These are phyloP conservation scores for Phytophthora quininea DNA, from an alignment of 352 stramenopile genomes.

Conservation along the genomic window DNA sequence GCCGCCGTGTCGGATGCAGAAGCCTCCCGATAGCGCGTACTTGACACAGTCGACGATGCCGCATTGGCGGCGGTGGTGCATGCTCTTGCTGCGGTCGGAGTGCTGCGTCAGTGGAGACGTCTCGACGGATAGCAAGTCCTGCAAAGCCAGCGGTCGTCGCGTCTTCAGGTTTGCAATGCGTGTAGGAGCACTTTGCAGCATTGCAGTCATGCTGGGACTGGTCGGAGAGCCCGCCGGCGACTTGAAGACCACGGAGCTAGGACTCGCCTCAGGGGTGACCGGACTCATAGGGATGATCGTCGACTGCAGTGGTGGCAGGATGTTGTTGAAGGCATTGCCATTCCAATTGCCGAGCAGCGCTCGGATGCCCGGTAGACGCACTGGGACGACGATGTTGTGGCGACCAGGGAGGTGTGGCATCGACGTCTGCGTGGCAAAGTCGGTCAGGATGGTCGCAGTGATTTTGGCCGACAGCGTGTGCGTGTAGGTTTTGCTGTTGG, in stretches of 20 bases:
- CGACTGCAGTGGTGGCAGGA: conserved; percentile 32
- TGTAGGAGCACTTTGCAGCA: background rate
- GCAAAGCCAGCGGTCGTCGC: conserved; percentile 51
- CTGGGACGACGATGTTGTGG: conserved; percentile 1
- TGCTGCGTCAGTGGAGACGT: conserved; percentile 4
- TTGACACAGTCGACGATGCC: conserved; percentile 62
- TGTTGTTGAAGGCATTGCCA: background rate
- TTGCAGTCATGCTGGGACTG: conserved; percentile 34
- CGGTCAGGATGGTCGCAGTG: conserved; percentile 33
- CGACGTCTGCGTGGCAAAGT: conserved; percentile 26
- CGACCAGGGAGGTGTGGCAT: conserved; percentile 23
- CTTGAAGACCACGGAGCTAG: conserved; percentile 26
- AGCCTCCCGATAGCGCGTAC: conserved; percentile 71
- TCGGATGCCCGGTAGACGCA: conserved; percentile 23
- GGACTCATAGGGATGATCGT: conserved; percentile 25
- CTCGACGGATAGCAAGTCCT: conserved; percentile 58
- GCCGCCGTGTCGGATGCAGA: conserved; percentile 77
- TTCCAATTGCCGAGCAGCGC: conserved; percentile 22
- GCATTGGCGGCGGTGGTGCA: conserved; percentile 64
- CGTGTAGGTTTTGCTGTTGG: conserved; percentile 15
- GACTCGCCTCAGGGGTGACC: conserved; percentile 1
- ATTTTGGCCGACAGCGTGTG: conserved; percentile 29
- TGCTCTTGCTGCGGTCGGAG: conserved; percentile 22
- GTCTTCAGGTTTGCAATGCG: conserved; percentile 31
- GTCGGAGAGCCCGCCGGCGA: conserved; percentile 35